A percentile compares a stretch with the other conserved stretches of the same genome.
These are phyloP conservation scores for Petunia secreta DNA, from an alignment of 257 asterid species.

Conservation along the genomic window DNA sequence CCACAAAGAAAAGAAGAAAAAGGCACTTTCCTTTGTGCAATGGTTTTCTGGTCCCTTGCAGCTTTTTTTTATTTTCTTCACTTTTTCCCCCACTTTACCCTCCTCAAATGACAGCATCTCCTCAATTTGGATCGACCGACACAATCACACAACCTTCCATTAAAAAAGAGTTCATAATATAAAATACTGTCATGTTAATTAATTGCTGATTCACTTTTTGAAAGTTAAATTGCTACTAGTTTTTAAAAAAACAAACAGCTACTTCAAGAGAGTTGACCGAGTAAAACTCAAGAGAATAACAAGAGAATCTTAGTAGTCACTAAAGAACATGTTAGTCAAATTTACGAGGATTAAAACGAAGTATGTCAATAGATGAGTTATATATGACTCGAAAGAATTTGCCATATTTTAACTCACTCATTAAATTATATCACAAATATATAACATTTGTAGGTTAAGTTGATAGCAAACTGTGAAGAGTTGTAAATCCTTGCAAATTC, in stretches of 20 bases:
- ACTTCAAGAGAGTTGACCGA: not conserved
- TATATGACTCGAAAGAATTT: too few relatives aligned
- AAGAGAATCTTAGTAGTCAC: not conserved
- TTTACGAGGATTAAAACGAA: too few relatives aligned
- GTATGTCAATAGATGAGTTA: too few relatives aligned
- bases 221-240: not conserved
- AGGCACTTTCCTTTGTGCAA: slow-evolving; percentile 6
- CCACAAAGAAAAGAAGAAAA: not conserved
- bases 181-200: not conserved
- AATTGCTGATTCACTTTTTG: not conserved
- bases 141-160: not conserved
- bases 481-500: too few relatives aligned
- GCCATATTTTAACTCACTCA: too few relatives aligned
- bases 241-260: too few relatives aligned
- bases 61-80: not conserved
- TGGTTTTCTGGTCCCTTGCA: not conserved
- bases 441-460: too few relatives aligned
- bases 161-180: not conserved
- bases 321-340: too few relatives aligned
- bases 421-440: too few relatives aligned
- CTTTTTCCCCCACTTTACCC: not conserved
- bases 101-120: not conserved
- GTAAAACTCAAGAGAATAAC: not conserved
- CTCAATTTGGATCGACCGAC: slow-evolving; percentile 8
- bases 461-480: too few relatives aligned